A percentile compares a stretch with the other conserved stretches of the same genome.
These are phyloP conservation scores for Suillus clintonianus DNA, from an alignment of 768 basidiomycete species.

Conservation along the genomic window DNA sequence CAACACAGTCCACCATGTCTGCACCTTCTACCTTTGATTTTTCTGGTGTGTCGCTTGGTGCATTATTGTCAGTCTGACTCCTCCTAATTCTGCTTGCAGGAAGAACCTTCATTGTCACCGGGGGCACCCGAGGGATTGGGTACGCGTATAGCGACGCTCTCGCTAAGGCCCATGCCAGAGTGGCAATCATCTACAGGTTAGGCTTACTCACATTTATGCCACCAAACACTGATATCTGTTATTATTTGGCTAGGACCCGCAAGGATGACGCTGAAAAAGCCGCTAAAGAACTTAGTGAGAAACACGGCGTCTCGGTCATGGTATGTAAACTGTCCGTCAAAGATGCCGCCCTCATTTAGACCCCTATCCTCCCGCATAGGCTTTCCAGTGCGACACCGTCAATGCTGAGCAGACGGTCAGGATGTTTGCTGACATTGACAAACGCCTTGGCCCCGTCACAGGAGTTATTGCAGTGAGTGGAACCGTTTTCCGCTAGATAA, in stretches of 20 bases:
- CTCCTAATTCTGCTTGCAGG: conserved; percentile 19
- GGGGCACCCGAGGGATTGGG: conserved; percentile 65
- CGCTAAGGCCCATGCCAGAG: conserved; percentile 54
- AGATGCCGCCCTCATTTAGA: not conserved
- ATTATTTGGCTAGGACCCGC: conserved; percentile 43
- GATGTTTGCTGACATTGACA: conserved; percentile 49
- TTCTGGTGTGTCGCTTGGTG: not conserved
- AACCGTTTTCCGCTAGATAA: rapidly evolving
- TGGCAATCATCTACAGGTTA: conserved; percentile 64
- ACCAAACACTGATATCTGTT: not conserved
- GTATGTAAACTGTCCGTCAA: conserved; percentile 14
- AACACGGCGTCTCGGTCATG: conserved; percentile 48
- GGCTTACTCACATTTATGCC: not conserved
- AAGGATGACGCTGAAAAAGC: conserved; percentile 46
- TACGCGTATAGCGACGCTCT: conserved; percentile 53
- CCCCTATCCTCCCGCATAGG: conserved; percentile 32
- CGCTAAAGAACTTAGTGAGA: conserved; percentile 46
- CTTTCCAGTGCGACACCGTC: conserved; percentile 64
- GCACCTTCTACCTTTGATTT: not conserved
- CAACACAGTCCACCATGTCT: not conserved
- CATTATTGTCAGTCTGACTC: not conserved
- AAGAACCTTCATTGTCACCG: conserved; percentile 58
- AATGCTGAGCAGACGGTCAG: conserved; percentile 43
- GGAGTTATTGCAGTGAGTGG: conserved; percentile 57
- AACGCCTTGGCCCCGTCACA: conserved; percentile 47